phyloP scores from a whole-genome alignment of 1,139 yeast genomes.

The Pichia sp. region DNA sequence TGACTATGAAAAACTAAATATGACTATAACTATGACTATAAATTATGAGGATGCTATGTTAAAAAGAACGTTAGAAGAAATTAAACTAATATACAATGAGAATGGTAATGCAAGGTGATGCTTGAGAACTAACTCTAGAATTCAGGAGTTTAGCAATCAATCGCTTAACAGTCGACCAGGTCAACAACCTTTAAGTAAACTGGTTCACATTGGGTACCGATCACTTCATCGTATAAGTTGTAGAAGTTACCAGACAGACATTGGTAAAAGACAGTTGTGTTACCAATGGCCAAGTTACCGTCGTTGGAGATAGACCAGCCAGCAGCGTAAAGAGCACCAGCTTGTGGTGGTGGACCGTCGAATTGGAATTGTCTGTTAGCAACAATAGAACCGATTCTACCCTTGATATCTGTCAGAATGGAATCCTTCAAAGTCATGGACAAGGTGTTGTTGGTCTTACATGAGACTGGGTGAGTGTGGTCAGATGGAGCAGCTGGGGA shows the following conservation, averaged over 20 bases:
- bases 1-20: not conserved
- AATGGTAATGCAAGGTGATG: not conserved
- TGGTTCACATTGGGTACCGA: conserved; percentile 62
- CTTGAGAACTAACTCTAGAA: conserved; percentile 1
- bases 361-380: conserved; percentile 86
- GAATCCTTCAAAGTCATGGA: conserved; percentile 50
- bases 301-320: conserved; percentile 67
- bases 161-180: conserved; percentile 52
- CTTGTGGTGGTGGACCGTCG: conserved; percentile 90
- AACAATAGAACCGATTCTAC: conserved; percentile 78
- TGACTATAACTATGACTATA: conserved; percentile 4
- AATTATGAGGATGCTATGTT: not conserved
- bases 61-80: conserved; percentile 4
- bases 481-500: conserved; percentile 32
- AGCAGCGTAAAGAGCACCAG: conserved; percentile 80
- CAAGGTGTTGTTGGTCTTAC: conserved; percentile 49
- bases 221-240: conserved; percentile 70
- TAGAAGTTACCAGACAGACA: conserved; percentile 76
- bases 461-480: conserved; percentile 41
- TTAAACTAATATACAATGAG: conserved; percentile 11
- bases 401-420: conserved; percentile 54
- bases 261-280: conserved; percentile 62
- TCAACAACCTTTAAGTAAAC: conserved; percentile 65
- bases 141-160: conserved; percentile 2
- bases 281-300: conserved; percentile 69